Percentiles rank a stretch among this genome's conserved stretches.
Conservation (phyloP, 2,329 filamentous ascomycete genomes). For the Penicillium sp. region DNA sequence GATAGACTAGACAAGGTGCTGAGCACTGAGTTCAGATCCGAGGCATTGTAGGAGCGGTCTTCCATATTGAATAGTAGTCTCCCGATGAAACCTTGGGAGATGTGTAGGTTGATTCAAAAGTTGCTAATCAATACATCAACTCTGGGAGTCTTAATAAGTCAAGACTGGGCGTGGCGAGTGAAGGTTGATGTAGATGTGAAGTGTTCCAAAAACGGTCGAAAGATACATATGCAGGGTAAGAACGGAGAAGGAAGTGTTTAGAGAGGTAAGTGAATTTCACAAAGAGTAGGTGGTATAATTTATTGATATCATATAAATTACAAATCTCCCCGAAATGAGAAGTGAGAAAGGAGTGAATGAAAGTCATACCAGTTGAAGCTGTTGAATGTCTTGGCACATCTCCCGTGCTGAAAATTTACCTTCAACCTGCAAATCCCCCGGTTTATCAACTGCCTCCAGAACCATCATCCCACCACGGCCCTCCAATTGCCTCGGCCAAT, state of each 20-base stretch:
- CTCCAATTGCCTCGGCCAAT: not conserved
- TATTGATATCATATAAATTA: not conserved
- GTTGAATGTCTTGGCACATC: slow-evolving; percentile 26
- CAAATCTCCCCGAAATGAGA: not conserved
- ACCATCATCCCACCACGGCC: slow-evolving; percentile 10
- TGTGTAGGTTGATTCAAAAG: not conserved
- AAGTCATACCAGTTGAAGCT: slow-evolving; percentile 5
- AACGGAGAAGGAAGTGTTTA: not conserved
- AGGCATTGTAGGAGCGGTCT: slow-evolving; percentile 27
- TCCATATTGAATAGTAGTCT: slow-evolving; percentile 10
- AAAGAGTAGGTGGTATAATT: not conserved
- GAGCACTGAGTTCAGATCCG: slow-evolving; percentile 44
- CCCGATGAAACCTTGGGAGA: not conserved
- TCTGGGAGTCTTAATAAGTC: not conserved
- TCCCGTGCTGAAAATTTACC: slow-evolving; percentile 30
- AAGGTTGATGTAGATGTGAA: not conserved
- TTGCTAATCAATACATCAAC: not conserved
- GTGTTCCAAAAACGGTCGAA: not conserved
- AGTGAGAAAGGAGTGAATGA: not conserved
- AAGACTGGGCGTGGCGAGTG: not conserved
- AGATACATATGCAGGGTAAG: not conserved
- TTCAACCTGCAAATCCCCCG: slow-evolving; percentile 15
- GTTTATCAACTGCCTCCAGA: slow-evolving; percentile 11
- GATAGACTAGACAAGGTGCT: slow-evolving; percentile 41
- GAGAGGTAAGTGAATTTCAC: not conserved